These are phyloP conservation scores for Eucalyptus curtisii DNA, from an alignment of 345 rosid genomes.

Conservation along the genomic window DNA sequence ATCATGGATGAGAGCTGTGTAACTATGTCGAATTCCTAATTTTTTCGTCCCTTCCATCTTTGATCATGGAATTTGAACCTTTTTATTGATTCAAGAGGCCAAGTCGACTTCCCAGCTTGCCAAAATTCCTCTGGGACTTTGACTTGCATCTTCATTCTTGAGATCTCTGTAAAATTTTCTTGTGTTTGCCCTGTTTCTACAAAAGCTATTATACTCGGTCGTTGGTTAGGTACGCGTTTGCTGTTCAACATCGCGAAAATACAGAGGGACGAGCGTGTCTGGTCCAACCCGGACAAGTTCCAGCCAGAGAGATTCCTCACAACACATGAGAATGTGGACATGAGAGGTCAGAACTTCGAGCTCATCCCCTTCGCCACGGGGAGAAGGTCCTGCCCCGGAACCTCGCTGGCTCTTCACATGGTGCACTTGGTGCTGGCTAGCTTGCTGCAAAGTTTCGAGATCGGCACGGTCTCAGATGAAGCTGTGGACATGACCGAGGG, in stretches of 20 bases:
- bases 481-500: constrained; percentile 24
- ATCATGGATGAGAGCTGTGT: background rate
- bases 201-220: background rate
- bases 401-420: constrained; percentile 8
- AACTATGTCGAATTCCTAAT: too few relatives aligned
- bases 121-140: background rate
- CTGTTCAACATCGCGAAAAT: constrained; percentile 12
- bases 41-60: background rate
- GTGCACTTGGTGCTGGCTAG: constrained; percentile 23
- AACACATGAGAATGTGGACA: background rate
- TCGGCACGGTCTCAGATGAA: constrained; percentile 1
- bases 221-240: constrained; percentile 12
- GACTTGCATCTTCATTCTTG: background rate
- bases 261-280: constrained; percentile 2
- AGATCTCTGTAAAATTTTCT: background rate
- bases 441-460: constrained; percentile 23
- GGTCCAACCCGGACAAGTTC: constrained; percentile 8
- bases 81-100: background rate
- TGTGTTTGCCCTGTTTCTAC: background rate
- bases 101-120: background rate
- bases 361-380: constrained; percentile 21
- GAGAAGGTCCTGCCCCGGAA: constrained; percentile 21
- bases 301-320: constrained; percentile 22
- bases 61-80: background rate
- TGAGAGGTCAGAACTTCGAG: constrained; percentile 19